phyloP scores from a whole-genome alignment of 2,329 filamentous ascomycete species.

The Cercospora sesami region DNA sequence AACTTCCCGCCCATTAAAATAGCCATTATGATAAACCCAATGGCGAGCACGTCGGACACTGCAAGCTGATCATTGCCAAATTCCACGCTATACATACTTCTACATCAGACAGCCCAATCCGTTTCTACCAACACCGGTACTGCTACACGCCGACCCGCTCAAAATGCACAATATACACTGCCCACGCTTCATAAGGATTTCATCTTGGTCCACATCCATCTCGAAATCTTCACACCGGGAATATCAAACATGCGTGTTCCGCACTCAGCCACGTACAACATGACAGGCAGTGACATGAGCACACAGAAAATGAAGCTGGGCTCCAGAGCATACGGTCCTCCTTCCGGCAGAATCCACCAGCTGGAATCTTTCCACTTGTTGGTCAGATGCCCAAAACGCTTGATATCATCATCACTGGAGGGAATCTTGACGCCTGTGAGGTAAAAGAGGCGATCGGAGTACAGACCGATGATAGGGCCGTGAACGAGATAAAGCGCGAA shows the following conservation, averaged over 20 bases:
- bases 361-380: constrained; percentile 28
- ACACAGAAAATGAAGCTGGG: constrained; percentile 32
- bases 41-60: neutral
- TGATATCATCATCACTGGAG: constrained; percentile 22
- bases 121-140: constrained; percentile 2
- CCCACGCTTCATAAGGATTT: constrained; percentile 16
- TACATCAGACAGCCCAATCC: neutral
- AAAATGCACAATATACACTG: constrained; percentile 1
- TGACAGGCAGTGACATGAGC: constrained; percentile 27
- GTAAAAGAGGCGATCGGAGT: constrained; percentile 52
- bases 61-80: neutral
- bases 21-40: neutral
- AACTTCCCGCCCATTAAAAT: neutral
- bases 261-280: constrained; percentile 33
- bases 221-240: constrained; percentile 27
- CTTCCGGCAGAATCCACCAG: constrained; percentile 33
- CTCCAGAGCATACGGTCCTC: constrained; percentile 29
- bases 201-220: constrained; percentile 28
- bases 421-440: constrained; percentile 32
- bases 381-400: constrained; percentile 24
- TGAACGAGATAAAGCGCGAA: constrained; percentile 66
- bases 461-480: constrained; percentile 58
- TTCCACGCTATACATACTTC: neutral
- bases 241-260: constrained; percentile 32
- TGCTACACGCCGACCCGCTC: constrained; percentile 10